Percentiles rank a stretch among this genome's conserved stretches.
phyloP scores from a whole-genome alignment of 306 rosid species.

The Cicer judaicum region DNA sequence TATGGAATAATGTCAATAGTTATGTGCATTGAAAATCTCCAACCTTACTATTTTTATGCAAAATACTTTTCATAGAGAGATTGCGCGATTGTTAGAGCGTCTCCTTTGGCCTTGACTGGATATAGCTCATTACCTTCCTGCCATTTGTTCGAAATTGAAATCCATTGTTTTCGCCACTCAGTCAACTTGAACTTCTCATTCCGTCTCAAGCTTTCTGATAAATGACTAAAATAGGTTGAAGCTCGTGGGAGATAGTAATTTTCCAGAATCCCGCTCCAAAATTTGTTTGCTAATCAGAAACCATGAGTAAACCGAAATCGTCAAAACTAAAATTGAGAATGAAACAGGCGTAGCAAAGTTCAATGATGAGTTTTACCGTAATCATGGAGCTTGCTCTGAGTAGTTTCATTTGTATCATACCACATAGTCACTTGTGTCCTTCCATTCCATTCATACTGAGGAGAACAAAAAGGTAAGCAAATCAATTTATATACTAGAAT shows the following conservation, averaged over 20 bases:
- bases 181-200: slow-evolving; percentile 60
- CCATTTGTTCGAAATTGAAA: slow-evolving; percentile 78
- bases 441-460: slow-evolving; percentile 97
- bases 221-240: slow-evolving; percentile 64
- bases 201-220: slow-evolving; percentile 67
- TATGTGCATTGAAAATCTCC: slow-evolving; percentile 15
- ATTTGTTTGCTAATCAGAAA: slow-evolving; percentile 69
- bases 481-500: slow-evolving; percentile 3
- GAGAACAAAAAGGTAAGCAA: slow-evolving; percentile 39
- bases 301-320: slow-evolving; percentile 21
- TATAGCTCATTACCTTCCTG: slow-evolving; percentile 75
- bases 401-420: slow-evolving; percentile 73
- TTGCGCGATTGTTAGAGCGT: slow-evolving; percentile 72
- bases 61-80: slow-evolving; percentile 66
- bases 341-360: slow-evolving; percentile 2
- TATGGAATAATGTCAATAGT: slow-evolving; percentile 21
- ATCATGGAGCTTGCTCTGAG: slow-evolving; percentile 89
- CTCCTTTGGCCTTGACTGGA: slow-evolving; percentile 70
- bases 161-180: slow-evolving; percentile 92
- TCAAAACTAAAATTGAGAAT: slow-evolving; percentile 31
- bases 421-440: slow-evolving; percentile 96
- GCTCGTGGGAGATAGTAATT: slow-evolving; percentile 91
- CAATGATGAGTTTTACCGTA: slow-evolving; percentile 63
- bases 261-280: slow-evolving; percentile 82
- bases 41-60: slow-evolving; percentile 15